A percentile compares a stretch with the other conserved stretches of the same genome.
Evolutionary conservation across 139 green algal species (phyloP).

Genomic region (Axilococcus clingmanii): DNA sequence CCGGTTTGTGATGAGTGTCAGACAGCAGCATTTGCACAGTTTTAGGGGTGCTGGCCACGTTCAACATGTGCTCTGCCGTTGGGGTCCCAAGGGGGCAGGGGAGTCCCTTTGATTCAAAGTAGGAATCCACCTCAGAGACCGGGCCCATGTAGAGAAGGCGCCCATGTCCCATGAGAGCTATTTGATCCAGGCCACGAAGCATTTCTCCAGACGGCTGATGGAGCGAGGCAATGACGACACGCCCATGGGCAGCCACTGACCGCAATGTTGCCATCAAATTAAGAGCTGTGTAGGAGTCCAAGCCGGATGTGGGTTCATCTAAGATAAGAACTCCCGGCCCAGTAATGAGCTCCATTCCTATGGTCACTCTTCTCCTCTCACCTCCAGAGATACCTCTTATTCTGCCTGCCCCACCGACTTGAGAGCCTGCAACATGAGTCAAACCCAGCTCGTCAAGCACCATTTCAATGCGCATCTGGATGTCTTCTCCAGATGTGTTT

Average conservation of each 20-base stretch:
- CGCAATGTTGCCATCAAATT: conserved; percentile 45
- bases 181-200: conserved; percentile 49
- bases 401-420: conserved; percentile 29
- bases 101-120: conserved; percentile 24
- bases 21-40: too few relatives aligned
- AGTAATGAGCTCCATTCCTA: conserved; percentile 70
- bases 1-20: too few relatives aligned
- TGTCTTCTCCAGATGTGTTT: conserved; percentile 14
- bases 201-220: conserved; percentile 68
- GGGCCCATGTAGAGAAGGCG: conserved; percentile 44
- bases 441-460: conserved; percentile 43
- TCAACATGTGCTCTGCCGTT: conserved; percentile 45
- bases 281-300: conserved; percentile 62
- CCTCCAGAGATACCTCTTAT: conserved; percentile 22
- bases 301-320: conserved; percentile 58
- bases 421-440: conserved; percentile 24
- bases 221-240: conserved; percentile 57
- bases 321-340: conserved; percentile 37
- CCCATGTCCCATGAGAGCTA: conserved; percentile 55
- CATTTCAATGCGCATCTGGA: conserved; percentile 18
- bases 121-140: conserved; percentile 12
- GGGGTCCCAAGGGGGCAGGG: conserved; percentile 23
- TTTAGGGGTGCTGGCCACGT: conserved; percentile 5
- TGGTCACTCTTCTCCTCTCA: conserved; percentile 47
- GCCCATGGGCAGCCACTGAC: conserved; percentile 29